These are phyloP conservation scores for Sporopachydermia quercuum DNA, from an alignment of 805 yeast species.

Conservation along the genomic window DNA sequence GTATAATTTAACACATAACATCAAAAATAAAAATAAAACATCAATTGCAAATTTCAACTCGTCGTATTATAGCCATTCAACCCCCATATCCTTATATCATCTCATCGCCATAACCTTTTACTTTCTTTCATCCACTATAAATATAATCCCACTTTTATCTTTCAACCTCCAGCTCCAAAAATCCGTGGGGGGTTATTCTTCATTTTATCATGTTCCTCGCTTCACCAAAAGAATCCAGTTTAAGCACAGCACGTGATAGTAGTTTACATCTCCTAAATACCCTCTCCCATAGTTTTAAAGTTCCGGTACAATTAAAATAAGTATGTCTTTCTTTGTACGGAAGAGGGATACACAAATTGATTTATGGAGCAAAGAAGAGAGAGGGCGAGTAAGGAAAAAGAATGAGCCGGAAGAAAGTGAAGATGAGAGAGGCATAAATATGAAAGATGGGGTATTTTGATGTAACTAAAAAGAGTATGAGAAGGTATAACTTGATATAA, in stretches of 20 bases:
- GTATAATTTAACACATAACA: too few relatives aligned
- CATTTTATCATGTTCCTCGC: too few relatives aligned
- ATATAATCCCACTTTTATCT: too few relatives aligned
- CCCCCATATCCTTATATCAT: too few relatives aligned
- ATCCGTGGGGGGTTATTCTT: too few relatives aligned
- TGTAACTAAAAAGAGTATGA: conserved; percentile 1
- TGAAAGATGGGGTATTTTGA: too few relatives aligned
- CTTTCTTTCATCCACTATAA: too few relatives aligned
- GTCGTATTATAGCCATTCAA: too few relatives aligned
- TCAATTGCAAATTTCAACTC: too few relatives aligned
- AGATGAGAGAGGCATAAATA: conserved; percentile 1
- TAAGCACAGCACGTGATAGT: conserved; percentile 2
- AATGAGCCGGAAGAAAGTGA: conserved; percentile 2
- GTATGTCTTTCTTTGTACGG: conserved; percentile 3
- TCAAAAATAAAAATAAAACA: too few relatives aligned
- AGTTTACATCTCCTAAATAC: conserved; percentile 4
- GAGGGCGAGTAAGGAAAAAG: conserved; percentile 2
- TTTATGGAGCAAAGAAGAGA: neutral
- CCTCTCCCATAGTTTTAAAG: neutral
- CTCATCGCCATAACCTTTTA: too few relatives aligned
- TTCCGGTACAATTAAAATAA: conserved; percentile 1
- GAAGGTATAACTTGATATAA: neutral
- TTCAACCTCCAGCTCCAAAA: too few relatives aligned
- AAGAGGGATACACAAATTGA: conserved; percentile 10
- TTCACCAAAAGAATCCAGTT: neutral